These are phyloP conservation scores for Mitragyna speciosa DNA, from an alignment of 257 asterid genomes.

Conservation along the genomic window DNA sequence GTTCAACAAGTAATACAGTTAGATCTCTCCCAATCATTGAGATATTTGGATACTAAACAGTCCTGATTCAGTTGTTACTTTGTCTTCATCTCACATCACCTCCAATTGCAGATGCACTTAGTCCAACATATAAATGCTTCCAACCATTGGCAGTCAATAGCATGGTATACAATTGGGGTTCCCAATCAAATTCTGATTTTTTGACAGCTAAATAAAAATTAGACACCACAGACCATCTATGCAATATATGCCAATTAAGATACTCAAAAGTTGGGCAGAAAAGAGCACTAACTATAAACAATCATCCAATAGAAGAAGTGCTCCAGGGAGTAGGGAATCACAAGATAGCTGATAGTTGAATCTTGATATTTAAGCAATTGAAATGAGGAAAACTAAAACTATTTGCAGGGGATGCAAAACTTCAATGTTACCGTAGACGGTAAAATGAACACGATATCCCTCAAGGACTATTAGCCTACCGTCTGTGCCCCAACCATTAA, in stretches of 20 bases:
- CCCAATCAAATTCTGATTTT: background rate
- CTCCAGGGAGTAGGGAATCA: no score
- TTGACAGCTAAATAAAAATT: background rate
- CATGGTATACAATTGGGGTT: background rate
- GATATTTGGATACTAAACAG: background rate
- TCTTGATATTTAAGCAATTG: no score
- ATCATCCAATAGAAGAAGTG: no score
- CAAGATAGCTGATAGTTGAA: no score
- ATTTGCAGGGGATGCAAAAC: no score
- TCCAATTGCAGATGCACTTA: background rate
- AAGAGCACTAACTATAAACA: no score
- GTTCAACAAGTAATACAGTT: background rate
- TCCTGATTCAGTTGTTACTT: background rate
- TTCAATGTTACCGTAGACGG: no score
- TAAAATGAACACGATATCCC: no score
- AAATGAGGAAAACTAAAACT: no score
- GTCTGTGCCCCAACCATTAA: no score
- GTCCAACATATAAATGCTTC: background rate
- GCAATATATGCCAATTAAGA: background rate
- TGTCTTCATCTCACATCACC: background rate
- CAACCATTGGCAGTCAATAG: background rate
- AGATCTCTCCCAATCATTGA: background rate
- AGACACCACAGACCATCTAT: background rate
- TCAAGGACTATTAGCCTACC: no score
- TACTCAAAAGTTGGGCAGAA: background rate